phyloP scores from a whole-genome alignment of 768 basidiomycete genomes.

The Russula virescens region DNA sequence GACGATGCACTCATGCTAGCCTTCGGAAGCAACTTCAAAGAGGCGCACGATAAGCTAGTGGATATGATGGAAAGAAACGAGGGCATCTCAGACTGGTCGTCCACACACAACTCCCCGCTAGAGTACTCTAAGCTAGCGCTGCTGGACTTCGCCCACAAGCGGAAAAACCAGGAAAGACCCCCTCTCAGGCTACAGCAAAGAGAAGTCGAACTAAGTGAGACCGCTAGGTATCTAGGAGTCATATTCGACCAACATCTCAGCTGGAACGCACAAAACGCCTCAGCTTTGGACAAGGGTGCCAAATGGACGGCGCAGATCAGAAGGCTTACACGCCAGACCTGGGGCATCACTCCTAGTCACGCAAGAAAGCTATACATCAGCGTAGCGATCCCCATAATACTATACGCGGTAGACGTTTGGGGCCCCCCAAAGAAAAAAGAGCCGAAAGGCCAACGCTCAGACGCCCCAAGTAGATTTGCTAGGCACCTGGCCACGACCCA shows the following conservation, averaged over 20 bases:
- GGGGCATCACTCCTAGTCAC: not conserved
- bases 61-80: not conserved
- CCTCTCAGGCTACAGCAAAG: not conserved
- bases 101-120: not conserved
- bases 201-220: not conserved
- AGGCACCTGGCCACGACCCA: too few relatives aligned
- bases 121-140: not conserved
- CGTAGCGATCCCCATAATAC: not conserved
- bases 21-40: not conserved
- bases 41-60: not conserved
- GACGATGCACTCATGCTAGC: not conserved
- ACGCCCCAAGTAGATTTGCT: not conserved
- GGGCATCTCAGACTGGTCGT: not conserved
- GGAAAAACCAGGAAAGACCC: too few relatives aligned
- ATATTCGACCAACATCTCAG: not conserved
- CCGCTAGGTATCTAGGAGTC: not conserved
- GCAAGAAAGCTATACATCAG: not conserved
- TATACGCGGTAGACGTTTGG: not conserved
- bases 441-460: too few relatives aligned
- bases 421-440: not conserved
- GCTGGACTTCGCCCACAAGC: not conserved
- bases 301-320: not conserved
- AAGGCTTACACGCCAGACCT: not conserved
- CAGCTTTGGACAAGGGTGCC: not conserved
- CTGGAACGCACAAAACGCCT: not conserved